phyloP scores from a whole-genome alignment of 139 green algal species.

The Coccomyxa sp. region DNA sequence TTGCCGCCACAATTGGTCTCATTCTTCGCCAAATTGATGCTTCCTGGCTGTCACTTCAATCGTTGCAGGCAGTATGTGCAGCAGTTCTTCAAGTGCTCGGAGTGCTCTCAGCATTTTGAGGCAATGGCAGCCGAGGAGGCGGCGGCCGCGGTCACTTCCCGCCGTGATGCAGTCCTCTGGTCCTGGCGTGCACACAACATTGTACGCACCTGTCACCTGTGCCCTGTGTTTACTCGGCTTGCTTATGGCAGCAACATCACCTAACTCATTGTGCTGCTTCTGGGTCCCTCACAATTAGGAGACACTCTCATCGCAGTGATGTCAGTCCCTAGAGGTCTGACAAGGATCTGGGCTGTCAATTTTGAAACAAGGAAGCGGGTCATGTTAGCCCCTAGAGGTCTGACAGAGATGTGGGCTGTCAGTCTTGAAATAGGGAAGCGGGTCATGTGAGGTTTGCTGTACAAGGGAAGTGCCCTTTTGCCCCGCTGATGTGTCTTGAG shows the following conservation, averaged over 20 bases:
- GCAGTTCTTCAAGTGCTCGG: conserved; percentile 52
- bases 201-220: conserved; percentile 23
- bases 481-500: neutral
- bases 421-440: neutral
- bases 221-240: neutral
- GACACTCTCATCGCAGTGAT: neutral
- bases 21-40: too few relatives aligned
- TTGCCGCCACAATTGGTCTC: too few relatives aligned
- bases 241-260: neutral
- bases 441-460: neutral
- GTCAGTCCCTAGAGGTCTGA: neutral
- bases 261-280: neutral
- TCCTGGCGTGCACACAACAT: conserved; percentile 75
- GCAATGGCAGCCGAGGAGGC: conserved; percentile 25
- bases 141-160: conserved; percentile 31
- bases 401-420: too few relatives aligned
- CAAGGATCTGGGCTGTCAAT: too few relatives aligned
- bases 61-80: conserved; percentile 38
- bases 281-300: neutral
- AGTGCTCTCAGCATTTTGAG: conserved; percentile 55
- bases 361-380: neutral
- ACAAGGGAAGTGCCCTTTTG: neutral
- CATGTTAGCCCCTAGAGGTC: neutral
- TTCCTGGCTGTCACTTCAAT: too few relatives aligned
- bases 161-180: conserved; percentile 61